Percentiles rank a stretch among this genome's conserved stretches.
These are phyloP conservation scores for Rosa persica DNA, from an alignment of 306 rosid genomes.

Conservation along the genomic window DNA sequence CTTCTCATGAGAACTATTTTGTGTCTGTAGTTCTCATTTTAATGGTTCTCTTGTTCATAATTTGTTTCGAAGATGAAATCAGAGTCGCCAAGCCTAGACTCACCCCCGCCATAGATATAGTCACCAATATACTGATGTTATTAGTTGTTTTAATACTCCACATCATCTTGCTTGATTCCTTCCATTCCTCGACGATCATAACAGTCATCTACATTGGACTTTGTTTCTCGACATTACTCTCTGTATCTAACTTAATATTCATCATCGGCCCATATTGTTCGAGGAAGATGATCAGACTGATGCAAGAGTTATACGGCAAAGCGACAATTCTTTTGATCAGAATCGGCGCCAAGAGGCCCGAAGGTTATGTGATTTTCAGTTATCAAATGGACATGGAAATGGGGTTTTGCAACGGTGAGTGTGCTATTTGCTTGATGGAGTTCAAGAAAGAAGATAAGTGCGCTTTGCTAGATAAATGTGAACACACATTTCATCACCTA, in stretches of 20 bases:
- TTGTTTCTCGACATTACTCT: background rate
- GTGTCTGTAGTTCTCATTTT: background rate
- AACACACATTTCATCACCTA: background rate
- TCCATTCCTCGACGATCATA: background rate
- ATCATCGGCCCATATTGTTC: background rate
- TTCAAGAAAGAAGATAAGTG: background rate
- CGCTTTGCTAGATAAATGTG: background rate
- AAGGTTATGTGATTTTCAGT: background rate
- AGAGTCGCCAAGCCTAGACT: background rate
- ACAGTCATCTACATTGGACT: background rate
- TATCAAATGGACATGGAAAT: background rate
- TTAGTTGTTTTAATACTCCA: background rate
- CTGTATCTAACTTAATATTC: background rate
- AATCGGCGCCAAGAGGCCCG: background rate
- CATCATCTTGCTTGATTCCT: background rate
- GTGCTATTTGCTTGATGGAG: constrained; percentile 11
- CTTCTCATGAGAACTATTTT: background rate
- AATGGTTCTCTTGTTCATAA: background rate
- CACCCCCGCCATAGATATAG: background rate
- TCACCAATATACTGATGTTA: background rate
- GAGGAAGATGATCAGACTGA: background rate
- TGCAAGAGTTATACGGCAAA: background rate
- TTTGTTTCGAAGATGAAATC: background rate
- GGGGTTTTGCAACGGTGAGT: background rate
- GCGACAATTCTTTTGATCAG: background rate